A percentile compares a stretch with the other conserved stretches of the same genome.
Conservation (phyloP, 768 basidiomycete species). For the Phanerochaete sordida region DNA sequence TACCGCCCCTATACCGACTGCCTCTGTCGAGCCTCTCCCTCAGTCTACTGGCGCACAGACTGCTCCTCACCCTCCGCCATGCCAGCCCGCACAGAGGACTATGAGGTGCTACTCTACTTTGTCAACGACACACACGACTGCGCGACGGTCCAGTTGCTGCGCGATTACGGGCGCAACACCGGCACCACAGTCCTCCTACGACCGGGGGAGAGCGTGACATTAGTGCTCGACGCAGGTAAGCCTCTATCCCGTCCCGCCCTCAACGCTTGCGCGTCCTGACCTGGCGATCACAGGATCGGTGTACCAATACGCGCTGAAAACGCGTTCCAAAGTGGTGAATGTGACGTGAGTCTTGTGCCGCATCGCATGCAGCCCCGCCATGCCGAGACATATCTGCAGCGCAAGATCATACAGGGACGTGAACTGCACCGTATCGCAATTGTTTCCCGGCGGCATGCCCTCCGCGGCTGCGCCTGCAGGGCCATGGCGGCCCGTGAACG, state of each 20-base stretch:
- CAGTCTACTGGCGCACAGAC: constrained; percentile 14
- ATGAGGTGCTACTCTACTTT: constrained; percentile 67
- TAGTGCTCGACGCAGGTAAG: constrained; percentile 57
- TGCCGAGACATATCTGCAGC: constrained; percentile 30
- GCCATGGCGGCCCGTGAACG: constrained; percentile 39
- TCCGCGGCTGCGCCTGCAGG: constrained; percentile 24
- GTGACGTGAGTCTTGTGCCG: constrained; percentile 54
- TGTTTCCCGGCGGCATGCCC: constrained; percentile 42
- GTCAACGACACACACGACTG: constrained; percentile 66
- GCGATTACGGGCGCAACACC: constrained; percentile 57
- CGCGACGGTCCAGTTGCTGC: constrained; percentile 59
- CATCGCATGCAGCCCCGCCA: constrained; percentile 3
- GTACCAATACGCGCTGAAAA: constrained; percentile 69
- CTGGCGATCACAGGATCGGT: constrained; percentile 39
- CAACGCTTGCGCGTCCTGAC: background rate
- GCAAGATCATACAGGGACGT: constrained; percentile 66
- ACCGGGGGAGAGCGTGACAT: constrained; percentile 60
- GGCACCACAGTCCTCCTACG: constrained; percentile 54
- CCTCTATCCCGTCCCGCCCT: background rate
- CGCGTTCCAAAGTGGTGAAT: constrained; percentile 60
- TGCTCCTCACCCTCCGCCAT: constrained; percentile 32
- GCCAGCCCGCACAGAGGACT: constrained; percentile 56
- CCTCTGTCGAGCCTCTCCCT: constrained; percentile 12
- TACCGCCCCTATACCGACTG: constrained; percentile 15
- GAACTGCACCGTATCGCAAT: constrained; percentile 55